Conservation (phyloP, 208 protist genomes). For the Crithidia sp. region DNA sequence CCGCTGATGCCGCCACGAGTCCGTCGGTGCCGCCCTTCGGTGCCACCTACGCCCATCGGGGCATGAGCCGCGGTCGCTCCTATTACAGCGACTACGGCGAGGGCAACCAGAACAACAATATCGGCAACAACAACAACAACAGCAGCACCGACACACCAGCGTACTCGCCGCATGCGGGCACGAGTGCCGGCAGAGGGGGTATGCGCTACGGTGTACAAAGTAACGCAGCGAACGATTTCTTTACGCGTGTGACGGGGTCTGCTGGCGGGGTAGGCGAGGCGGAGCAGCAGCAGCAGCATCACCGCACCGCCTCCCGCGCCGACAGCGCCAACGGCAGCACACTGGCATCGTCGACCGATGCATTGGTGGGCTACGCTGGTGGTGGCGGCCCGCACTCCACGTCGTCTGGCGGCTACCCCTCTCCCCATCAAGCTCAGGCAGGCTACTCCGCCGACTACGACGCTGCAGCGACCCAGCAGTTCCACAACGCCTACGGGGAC, state of each 20-base stretch:
- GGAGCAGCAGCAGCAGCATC: neutral
- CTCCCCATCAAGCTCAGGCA: neutral
- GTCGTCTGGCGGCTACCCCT: constrained; percentile 13
- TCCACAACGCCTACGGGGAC: constrained; percentile 16
- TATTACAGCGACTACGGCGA: constrained; percentile 1
- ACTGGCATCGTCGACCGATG: constrained; percentile 2
- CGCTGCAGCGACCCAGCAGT: neutral
- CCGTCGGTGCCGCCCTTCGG: neutral
- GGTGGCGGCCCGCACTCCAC: neutral
- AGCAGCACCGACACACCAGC: neutral
- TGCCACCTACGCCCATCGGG: neutral
- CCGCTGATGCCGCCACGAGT: neutral
- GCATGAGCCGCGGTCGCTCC: constrained; percentile 5
- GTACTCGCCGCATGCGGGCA: neutral
- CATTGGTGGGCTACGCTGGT: constrained; percentile 8
- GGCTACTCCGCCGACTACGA: constrained; percentile 5
- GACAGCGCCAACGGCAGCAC: constrained; percentile 15
- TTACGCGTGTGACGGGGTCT: no score
- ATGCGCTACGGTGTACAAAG: neutral
- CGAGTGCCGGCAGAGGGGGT: neutral
- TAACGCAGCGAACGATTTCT: no score
- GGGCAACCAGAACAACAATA: neutral
- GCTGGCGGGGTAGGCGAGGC: neutral
- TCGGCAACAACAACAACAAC: neutral
- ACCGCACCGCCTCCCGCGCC: neutral